Evolutionary conservation across 805 yeast species (phyloP), one percentile per base, ranked within the genome.

Genomic region (Phaffomyces thermotolerans): DNA sequence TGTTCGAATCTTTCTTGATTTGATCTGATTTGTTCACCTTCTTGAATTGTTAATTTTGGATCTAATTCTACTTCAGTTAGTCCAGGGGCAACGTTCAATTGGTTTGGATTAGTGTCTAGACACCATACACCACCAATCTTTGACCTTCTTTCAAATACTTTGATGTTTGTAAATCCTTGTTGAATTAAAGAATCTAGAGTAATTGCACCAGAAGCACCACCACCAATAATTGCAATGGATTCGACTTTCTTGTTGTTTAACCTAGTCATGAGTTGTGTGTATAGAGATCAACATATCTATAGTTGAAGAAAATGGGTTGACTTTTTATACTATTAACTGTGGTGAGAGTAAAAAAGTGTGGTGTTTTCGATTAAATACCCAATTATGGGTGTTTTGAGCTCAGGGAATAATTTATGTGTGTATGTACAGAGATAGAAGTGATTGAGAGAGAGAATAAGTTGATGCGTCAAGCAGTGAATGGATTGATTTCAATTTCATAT

Each of bases 161-260:
- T 62, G 35, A 73, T 62, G 18, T 56, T 53, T 5, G 54, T 60
- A 43, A 69, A 63, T 2, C 51, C 45, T 44, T 71, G 74, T 40
- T 63, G 54, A 4, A 69, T 49, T 12, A 72, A 50, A 0, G 66
- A 36, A 37, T 72, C 75, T 8, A 71, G 54, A 0, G 66, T 56
- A 37, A 72, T 63, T 20, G 72, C 67, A 6, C 77, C 78, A 4
- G 72, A 65, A 6, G 78, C 75, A 13, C 78, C 78, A n/a, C 73
- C 77, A 6, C 78, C 77, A 29, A 72, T 69, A 27, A 73, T 62
- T 17, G 74, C 76, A 8, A 72, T 52, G 6, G 60, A 52, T 39
- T 31, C 18, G 17, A 31, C 34, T 17, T 15, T 31, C 29, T 27
- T 27, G 29, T 27, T 27, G 29, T 27, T 6, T 27, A 13, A 27